A percentile compares a stretch with the other conserved stretches of the same genome.
These are phyloP conservation scores for Diaporthe citri DNA, from an alignment of 2,329 filamentous ascomycete species.

Conservation along the genomic window DNA sequence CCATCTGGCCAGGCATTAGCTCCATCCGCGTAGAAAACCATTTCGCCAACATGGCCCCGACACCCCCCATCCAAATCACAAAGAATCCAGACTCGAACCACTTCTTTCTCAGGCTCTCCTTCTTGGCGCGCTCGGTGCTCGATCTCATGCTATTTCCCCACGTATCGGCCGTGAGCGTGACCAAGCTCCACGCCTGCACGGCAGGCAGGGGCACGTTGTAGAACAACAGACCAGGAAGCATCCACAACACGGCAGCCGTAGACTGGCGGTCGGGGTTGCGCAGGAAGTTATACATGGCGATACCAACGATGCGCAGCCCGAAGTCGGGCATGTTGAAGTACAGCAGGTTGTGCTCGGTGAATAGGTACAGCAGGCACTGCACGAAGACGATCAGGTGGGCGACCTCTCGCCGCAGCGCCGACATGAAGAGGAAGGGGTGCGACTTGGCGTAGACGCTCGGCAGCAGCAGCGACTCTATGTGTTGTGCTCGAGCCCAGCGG, in stretches of 20 bases:
- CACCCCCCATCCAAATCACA: conserved; percentile 48
- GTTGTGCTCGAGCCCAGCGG: conserved; percentile 50
- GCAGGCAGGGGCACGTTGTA: conserved; percentile 52
- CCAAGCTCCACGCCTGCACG: conserved; percentile 51
- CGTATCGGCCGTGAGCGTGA: conserved; percentile 50
- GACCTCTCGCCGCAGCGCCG: conserved; percentile 48
- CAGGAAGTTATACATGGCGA: conserved; percentile 48
- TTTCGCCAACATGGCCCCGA: conserved; percentile 44
- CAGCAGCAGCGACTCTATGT: conserved; percentile 52
- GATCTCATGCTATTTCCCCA: conserved; percentile 53
- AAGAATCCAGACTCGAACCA: conserved; percentile 48
- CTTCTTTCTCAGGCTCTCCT: conserved; percentile 44
- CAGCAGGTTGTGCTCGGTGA: conserved; percentile 44
- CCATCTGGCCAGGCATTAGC: not conserved
- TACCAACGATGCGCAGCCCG: conserved; percentile 45
- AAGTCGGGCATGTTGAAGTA: conserved; percentile 48
- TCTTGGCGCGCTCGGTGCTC: conserved; percentile 45
- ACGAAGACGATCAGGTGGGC: conserved; percentile 47
- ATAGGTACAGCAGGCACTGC: conserved; percentile 48
- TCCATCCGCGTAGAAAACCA: conserved; percentile 9
- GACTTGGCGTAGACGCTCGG: conserved; percentile 51
- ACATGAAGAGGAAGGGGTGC: conserved; percentile 51
- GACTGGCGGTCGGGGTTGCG: conserved; percentile 46
- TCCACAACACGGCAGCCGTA: conserved; percentile 42
- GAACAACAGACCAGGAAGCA: conserved; percentile 48